Evolutionary conservation across 192 early-diverging fungal genomes (phyloP), one percentile per base, ranked within the genome.

Genomic region (Helicostylum pulchrum): DNA sequence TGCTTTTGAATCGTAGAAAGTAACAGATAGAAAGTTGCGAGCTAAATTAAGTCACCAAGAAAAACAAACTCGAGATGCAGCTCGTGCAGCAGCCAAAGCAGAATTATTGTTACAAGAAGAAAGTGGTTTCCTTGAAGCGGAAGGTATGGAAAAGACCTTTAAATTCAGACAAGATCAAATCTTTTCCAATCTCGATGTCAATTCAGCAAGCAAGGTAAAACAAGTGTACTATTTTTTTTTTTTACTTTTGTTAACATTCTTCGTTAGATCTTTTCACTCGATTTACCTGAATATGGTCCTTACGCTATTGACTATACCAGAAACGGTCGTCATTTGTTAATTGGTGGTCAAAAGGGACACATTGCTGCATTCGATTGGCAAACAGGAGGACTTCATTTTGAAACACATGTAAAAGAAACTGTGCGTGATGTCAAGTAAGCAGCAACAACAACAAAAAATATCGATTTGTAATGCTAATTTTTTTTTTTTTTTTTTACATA

Each of bases 351-450:
- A 15, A 89, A 88, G 63, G 96, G 96, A 12, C 96, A 98, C 67
- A 64, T 98, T 62, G 92, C 92, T 2, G 86, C 89, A 0, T 90
- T 97, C 74, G 92, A 97, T 68, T 98, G 96, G 96, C 84, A 90
- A 57, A 80, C 67, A 34, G 88, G 88, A n/a, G 85, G 77, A 32
- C 75, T 94, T 19, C 83, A 72, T 10, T 88, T 83, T 69, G 96
- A 98, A 67, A 59, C 94, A 39, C 91, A 96, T 63, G 77, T 98
- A 43, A 85, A 83, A 34, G 96, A 98, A 74, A 92, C 92, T 2
- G 83, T 96, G 0, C 88, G 93, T 23, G 94, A 95, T 80, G 94
- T 95, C 19, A 80, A 68, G 83, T 88, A 77, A 54, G 79, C 82
- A 53, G 2, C 30, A 11, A 31, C 32, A 20, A 15, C 46, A 26